phyloP scores from a whole-genome alignment of 1,284 basidiomycete species.

The Rhizopogon parksii region DNA sequence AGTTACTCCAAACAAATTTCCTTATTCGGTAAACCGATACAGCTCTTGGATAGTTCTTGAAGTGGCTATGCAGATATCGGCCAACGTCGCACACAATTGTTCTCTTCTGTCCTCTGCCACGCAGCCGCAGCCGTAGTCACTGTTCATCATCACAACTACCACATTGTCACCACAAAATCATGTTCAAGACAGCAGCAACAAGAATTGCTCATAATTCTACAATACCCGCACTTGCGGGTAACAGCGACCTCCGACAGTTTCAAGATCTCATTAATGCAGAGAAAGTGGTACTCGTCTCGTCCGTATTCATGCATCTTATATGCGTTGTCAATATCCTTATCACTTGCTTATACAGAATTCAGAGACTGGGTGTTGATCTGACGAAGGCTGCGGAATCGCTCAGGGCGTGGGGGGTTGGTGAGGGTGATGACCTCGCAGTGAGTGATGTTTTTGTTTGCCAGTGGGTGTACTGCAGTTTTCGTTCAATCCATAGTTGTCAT shows the following conservation, averaged over 20 bases:
- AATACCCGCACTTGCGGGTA: conserved; percentile 68
- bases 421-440: conserved; percentile 84
- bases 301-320: conserved; percentile 27
- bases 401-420: conserved; percentile 72
- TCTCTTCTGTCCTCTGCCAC: not conserved
- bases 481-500: not conserved
- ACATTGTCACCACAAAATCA: conserved; percentile 21
- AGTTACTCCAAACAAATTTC: no score
- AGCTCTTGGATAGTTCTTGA: no score
- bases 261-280: conserved; percentile 89
- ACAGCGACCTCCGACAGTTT: conserved; percentile 74
- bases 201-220: conserved; percentile 84
- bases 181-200: conserved; percentile 70
- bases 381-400: conserved; percentile 71
- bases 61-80: not conserved
- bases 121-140: no score
- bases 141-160: not conserved
- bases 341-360: conserved; percentile 36
- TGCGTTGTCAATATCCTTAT: not conserved
- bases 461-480: not conserved
- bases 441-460: conserved; percentile 21
- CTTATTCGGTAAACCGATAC: no score
- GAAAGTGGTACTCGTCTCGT: conserved; percentile 75
- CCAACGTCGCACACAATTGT: no score
- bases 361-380: conserved; percentile 61